Evolutionary conservation across 2,329 filamentous ascomycete species (phyloP).

Genomic region (Hyphodiscus sp.): DNA sequence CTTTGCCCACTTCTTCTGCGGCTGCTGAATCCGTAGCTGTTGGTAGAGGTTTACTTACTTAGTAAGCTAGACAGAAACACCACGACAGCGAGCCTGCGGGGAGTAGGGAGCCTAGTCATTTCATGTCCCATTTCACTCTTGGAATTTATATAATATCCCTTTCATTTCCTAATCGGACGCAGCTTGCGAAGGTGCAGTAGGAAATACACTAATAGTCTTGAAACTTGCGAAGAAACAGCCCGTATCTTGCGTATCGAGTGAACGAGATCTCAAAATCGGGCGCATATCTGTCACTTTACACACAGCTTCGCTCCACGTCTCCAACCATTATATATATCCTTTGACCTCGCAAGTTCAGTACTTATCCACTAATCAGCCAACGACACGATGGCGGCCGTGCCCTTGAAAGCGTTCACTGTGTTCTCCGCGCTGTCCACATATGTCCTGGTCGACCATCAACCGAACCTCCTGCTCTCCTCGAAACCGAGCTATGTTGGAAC

Average conservation of each 20-base stretch:
- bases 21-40: too few relatives aligned
- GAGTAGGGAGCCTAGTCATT: too few relatives aligned
- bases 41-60: too few relatives aligned
- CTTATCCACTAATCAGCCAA: too few relatives aligned
- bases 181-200: neutral
- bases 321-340: too few relatives aligned
- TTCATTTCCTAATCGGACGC: neutral
- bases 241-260: neutral
- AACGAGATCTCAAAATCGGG: neutral
- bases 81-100: too few relatives aligned
- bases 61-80: too few relatives aligned
- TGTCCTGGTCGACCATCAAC: constrained; percentile 16
- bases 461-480: constrained; percentile 22
- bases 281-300: neutral
- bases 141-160: too few relatives aligned
- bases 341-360: too few relatives aligned
- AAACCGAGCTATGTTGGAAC: constrained; percentile 32
- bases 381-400: constrained; percentile 17
- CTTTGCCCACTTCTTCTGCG: too few relatives aligned
- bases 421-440: constrained; percentile 20
- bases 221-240: constrained; percentile 3
- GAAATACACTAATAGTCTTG: neutral
- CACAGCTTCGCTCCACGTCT: neutral
- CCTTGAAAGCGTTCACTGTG: constrained; percentile 20
- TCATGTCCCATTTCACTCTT: too few relatives aligned